Conservation (phyloP, 768 basidiomycete species). For the Tylopilus subfusipes region DNA sequence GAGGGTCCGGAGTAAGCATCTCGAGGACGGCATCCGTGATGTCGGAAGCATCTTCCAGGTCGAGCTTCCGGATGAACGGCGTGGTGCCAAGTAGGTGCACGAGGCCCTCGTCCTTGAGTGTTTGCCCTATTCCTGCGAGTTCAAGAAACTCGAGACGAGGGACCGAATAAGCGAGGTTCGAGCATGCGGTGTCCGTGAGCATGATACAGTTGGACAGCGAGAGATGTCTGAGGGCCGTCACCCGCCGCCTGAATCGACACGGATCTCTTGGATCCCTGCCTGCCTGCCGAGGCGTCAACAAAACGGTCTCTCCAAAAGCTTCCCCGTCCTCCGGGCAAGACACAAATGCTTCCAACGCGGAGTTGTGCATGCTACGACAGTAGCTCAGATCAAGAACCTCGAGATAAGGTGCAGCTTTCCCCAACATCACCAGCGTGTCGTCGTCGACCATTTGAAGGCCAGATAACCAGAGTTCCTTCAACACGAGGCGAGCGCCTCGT, state of each 20-base stretch:
- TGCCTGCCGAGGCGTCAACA: slow-evolving; percentile 59
- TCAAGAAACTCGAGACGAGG: slow-evolving; percentile 77
- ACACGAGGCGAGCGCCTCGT: slow-evolving; percentile 45
- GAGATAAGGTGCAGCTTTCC: slow-evolving; percentile 63
- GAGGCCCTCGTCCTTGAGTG: slow-evolving; percentile 71
- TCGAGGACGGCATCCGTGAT: slow-evolving; percentile 72
- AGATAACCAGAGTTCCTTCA: slow-evolving; percentile 65
- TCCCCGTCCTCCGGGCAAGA: slow-evolving; percentile 39
- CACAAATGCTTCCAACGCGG: slow-evolving; percentile 70
- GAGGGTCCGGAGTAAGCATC: slow-evolving; percentile 50
- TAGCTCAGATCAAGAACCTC: slow-evolving; percentile 83
- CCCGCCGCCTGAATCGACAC: slow-evolving; percentile 50
- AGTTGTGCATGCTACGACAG: slow-evolving; percentile 66
- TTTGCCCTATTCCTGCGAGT: slow-evolving; percentile 67
- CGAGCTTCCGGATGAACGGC: slow-evolving; percentile 68
- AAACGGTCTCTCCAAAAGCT: slow-evolving; percentile 38
- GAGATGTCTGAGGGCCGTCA: slow-evolving; percentile 71
- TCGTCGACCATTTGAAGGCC: slow-evolving; percentile 64
- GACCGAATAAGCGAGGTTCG: slow-evolving; percentile 64
- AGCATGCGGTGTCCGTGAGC: slow-evolving; percentile 73
- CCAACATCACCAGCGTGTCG: slow-evolving; percentile 60
- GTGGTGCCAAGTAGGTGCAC: slow-evolving; percentile 65
- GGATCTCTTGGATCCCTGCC: slow-evolving; percentile 56
- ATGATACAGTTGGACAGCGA: slow-evolving; percentile 65
- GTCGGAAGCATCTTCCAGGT: slow-evolving; percentile 79